Evolutionary conservation across 106 monocot species (phyloP), one percentile per base, ranked within the genome.

Genomic region (Apostasia shenzhenica): DNA sequence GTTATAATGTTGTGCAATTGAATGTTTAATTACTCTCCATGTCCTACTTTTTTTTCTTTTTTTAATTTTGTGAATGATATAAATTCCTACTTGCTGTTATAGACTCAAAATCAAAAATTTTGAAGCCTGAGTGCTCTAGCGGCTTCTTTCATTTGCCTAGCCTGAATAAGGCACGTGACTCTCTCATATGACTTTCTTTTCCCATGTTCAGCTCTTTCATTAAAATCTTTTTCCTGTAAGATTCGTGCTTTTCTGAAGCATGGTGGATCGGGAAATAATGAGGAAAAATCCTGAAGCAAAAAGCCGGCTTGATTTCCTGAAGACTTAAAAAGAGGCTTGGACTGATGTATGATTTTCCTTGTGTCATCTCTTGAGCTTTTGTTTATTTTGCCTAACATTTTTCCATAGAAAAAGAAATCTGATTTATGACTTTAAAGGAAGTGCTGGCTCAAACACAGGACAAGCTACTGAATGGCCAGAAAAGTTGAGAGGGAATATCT

Each of bases 221-320:
- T 48, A 6, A 48, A 48, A 46, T 37, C 14, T 2, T 55, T 43
- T 66, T 73, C 68, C 67, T 11, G 45, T 85, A 97, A 92, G 82
- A n/a, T n/a, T 97, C 79, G 86, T 97, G 41, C n/a, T 97, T 97
- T 82, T 87, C 97, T 41, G 97, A 92, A 67, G 92, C 97, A 59
- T 92, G 97, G 97, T 97, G 97, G 97, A 85, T 97, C 79, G 97
- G 97, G 45, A n/a, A 55, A 13, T 54, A 89, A 87, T 74, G 89
- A 92, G 66, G 89, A n/a, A 97, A 64, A 97, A 97, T 75, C 97
- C 92, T 59, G 80, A 92, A 65, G 97, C n/a, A n/a, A n/a, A 97
- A 74, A 43, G 57, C 59, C 62, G 72, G 56, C 89, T 97, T 53
- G 83, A 92, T 37, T 83, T 89, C 81, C 97, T 12, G 66, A 81